Evolutionary conservation across 768 basidiomycete species (phyloP).

Genomic region (Lactarius akahatsu): DNA sequence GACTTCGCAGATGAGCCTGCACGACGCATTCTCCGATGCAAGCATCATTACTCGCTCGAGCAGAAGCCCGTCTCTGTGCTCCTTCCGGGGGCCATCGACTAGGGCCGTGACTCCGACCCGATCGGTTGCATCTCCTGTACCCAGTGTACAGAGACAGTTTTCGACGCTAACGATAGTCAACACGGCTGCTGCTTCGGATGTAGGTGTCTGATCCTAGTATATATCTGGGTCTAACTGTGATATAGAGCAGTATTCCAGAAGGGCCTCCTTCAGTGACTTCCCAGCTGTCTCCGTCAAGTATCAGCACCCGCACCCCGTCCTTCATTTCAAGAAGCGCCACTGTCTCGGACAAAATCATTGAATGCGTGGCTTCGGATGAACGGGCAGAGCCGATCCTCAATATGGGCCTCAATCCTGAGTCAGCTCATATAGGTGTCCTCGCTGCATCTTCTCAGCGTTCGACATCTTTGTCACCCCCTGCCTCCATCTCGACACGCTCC

Average conservation of each 20-base stretch:
- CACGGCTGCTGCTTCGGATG: background rate
- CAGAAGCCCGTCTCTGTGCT: conserved; percentile 21
- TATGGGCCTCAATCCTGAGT: background rate
- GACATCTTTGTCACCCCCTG: conserved; percentile 11
- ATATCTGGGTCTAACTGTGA: background rate
- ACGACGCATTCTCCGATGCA: conserved; percentile 15
- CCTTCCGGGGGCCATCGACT: conserved; percentile 1
- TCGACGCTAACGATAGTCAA: background rate
- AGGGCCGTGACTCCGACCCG: conserved; percentile 8
- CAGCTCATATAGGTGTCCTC: background rate
- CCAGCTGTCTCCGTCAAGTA: background rate
- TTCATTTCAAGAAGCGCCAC: conserved; percentile 9
- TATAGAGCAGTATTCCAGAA: background rate
- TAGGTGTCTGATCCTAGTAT: background rate
- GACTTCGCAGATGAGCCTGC: conserved; percentile 26
- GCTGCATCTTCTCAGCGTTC: background rate
- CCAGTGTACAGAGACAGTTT: background rate
- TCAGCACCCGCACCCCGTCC: conserved; percentile 15
- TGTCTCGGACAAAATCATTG: conserved; percentile 3
- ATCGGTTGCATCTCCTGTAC: conserved; percentile 9
- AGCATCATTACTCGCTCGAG: conserved; percentile 12
- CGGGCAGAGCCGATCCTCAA: background rate
- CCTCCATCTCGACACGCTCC: conserved; percentile 15
- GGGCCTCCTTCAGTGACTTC: background rate
- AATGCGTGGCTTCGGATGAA: background rate